Evolutionary conservation across 345 rosid genomes (phyloP).

Genomic region (Adansonia digitata): DNA sequence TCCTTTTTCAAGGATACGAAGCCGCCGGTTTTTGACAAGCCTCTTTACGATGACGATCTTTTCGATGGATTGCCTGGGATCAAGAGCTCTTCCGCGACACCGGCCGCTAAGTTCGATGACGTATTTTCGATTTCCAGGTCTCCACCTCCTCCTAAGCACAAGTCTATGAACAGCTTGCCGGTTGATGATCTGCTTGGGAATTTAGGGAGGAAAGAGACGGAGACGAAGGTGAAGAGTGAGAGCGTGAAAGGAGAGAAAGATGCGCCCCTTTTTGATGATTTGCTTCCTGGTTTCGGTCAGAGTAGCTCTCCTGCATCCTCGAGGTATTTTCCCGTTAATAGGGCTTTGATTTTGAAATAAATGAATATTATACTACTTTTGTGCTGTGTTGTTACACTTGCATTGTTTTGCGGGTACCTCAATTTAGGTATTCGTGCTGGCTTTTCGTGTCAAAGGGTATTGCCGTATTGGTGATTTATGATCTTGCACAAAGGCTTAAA

Average conservation of each 20-base stretch:
- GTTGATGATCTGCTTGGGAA: slow-evolving; percentile 60
- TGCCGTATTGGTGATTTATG: background rate
- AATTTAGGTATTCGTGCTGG: background rate
- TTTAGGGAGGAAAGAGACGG: slow-evolving; percentile 35
- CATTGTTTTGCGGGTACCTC: background rate
- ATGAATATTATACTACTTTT: background rate
- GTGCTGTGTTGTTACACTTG: background rate
- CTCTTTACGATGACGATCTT: slow-evolving; percentile 68
- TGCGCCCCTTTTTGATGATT: slow-evolving; percentile 53
- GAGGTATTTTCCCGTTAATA: slow-evolving; percentile 24
- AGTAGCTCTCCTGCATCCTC: slow-evolving; percentile 40
- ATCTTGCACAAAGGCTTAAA: background rate
- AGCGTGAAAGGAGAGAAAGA: slow-evolving; percentile 26
- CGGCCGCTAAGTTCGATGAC: slow-evolving; percentile 36
- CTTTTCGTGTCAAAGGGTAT: background rate
- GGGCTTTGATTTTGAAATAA: background rate
- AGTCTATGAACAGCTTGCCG: slow-evolving; percentile 21
- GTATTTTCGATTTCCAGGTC: slow-evolving; percentile 36
- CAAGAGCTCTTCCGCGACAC: slow-evolving; percentile 35
- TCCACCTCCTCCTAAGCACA: slow-evolving; percentile 16
- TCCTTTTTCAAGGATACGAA: slow-evolving; percentile 40
- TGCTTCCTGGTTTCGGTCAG: slow-evolving; percentile 70
- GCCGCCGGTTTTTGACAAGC: slow-evolving; percentile 61
- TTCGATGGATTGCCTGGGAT: slow-evolving; percentile 66
- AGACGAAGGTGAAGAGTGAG: slow-evolving; percentile 22